Evolutionary conservation across 495 filamentous ascomycete genomes (phyloP), one percentile per base, ranked within the genome.

Genomic region (Cenococcum geophilum): DNA sequence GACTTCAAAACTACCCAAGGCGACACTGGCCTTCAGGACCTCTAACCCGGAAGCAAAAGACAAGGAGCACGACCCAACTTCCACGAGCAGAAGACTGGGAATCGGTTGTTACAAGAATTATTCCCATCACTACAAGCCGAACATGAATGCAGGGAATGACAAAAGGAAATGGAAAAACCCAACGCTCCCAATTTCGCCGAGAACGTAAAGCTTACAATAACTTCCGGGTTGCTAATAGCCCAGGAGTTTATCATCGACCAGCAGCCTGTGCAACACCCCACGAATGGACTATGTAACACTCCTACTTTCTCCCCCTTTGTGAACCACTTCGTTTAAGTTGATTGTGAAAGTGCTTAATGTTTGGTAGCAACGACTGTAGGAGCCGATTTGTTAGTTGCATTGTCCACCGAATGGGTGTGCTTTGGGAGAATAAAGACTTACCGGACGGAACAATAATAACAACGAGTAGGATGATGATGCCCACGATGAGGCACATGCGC

Each of bases 381-480:
- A 32, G 25, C 4, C 1, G 25, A 34, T 11, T 25, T 23, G 35
- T 47, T 35, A n/a, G 58, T 22, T 1, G 16, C 6, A 32, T 32
- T 32, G 6, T 6, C 27, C 27, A 32, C 27, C 6, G 6, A 32
- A 32, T 25, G 23, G 34, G 14, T 21, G 0, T 25, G n/a, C 12
- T 8, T 10, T 12, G 43, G 27, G 18, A 25, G 18, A 6, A 20
- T 14, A 1, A 48, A 62, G 27, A 6, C 74, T 70, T 83, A 93
- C 92, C 89, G 62, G 86, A 78, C 53, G 90, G 91, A 59, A 96
- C 86, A 69, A 97, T 91, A 71, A 98, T 97, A 71, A 98, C 83
- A 58, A 96, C 77, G 59, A 97, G 80, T 63, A 97, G 77, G 56
- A 97, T 78, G 68, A 96, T 86, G 75, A 97, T 86, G 61, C 89